phyloP scores from a whole-genome alignment of 78 protist genomes.

The Protostelium mycophagum region DNA sequence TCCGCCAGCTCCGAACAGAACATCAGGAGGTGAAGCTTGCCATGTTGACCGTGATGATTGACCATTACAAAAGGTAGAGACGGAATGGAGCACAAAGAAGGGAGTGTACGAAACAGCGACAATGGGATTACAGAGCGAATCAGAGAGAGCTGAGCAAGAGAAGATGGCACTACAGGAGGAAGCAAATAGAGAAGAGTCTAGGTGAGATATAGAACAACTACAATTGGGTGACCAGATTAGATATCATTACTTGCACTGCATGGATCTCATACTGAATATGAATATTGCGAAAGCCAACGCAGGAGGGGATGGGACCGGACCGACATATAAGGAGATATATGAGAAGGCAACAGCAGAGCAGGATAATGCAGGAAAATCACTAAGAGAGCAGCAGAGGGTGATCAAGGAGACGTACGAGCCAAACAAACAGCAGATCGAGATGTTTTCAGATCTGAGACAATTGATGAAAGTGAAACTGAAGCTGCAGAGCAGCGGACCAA shows the following conservation, averaged over 20 bases:
- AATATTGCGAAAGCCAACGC: background rate
- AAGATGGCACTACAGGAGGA: background rate
- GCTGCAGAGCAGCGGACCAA: too few species aligned
- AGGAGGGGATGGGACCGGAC: background rate
- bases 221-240: background rate
- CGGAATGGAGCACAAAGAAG: background rate
- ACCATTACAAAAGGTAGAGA: background rate
- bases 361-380: background rate
- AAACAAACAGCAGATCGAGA: background rate
- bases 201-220: background rate
- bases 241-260: background rate
- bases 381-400: background rate
- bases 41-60: background rate
- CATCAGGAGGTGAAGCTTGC: background rate
- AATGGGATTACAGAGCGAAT: background rate
- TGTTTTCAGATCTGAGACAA: background rate
- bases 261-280: background rate
- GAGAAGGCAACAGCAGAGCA: background rate
- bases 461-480: background rate
- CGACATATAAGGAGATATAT: background rate
- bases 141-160: background rate
- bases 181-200: background rate
- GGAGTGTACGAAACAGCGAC: background rate
- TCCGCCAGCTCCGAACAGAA: background rate
- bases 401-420: background rate